A percentile compares a stretch with the other conserved stretches of the same genome.
Evolutionary conservation across 2,329 filamentous ascomycete species (phyloP).

Genomic region (Trichoderma arundinaceum): DNA sequence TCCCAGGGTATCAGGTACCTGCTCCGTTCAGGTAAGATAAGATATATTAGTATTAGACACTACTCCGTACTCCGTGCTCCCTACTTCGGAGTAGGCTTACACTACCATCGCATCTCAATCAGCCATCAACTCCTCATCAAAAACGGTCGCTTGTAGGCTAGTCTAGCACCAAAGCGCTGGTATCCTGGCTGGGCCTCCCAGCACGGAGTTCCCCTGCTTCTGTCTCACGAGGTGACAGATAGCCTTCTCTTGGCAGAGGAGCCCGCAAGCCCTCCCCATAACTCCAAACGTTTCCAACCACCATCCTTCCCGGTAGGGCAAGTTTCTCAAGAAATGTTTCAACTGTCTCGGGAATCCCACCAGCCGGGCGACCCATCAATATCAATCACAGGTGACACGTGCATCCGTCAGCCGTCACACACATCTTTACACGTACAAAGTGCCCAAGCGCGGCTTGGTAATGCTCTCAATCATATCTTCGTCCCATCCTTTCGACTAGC

Average conservation of each 20-base stretch:
- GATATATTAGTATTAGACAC: neutral
- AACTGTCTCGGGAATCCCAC: slow-evolving; percentile 23
- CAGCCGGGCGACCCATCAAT: slow-evolving; percentile 11
- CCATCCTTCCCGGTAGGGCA: neutral
- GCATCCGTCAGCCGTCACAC: neutral
- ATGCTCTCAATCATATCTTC: slow-evolving; percentile 13
- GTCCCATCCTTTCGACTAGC: neutral
- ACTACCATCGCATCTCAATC: too few relatives aligned
- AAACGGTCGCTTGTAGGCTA: too few relatives aligned
- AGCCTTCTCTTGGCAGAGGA: neutral
- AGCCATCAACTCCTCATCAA: too few relatives aligned
- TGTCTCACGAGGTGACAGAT: slow-evolving; percentile 7
- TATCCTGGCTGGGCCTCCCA: too few relatives aligned
- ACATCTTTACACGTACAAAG: neutral
- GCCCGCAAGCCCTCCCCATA: neutral
- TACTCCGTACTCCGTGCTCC: too few relatives aligned
- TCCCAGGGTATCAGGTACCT: neutral
- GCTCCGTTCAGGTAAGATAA: neutral
- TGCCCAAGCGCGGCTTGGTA: neutral
- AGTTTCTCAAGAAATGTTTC: slow-evolving; percentile 24
- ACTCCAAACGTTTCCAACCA: slow-evolving; percentile 8
- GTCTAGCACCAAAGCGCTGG: too few relatives aligned
- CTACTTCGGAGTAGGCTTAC: too few relatives aligned
- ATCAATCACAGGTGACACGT: slow-evolving; percentile 11
- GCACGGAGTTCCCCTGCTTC: neutral